These are phyloP conservation scores for Pseudomonodictys pantanalensis DNA, from an alignment of 495 filamentous ascomycete species.

Conservation along the genomic window DNA sequence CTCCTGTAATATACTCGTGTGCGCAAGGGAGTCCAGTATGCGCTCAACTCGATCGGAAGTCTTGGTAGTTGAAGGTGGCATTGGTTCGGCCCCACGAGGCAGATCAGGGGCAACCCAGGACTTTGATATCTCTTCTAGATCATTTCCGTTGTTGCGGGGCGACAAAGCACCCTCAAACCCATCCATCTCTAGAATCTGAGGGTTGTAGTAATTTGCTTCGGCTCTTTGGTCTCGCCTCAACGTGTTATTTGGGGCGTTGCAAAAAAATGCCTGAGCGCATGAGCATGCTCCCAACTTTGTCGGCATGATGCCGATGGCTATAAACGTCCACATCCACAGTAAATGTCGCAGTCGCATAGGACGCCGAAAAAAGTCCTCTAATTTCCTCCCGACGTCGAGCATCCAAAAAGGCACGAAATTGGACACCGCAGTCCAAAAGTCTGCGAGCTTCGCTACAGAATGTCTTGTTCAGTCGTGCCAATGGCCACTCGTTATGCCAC, in stretches of 20 bases:
- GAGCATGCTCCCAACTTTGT: background rate
- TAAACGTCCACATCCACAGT: background rate
- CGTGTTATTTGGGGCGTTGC: background rate
- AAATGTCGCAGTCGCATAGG: background rate
- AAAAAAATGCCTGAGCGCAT: background rate
- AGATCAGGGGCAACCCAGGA: background rate
- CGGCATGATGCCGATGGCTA: background rate
- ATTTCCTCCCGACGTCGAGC: background rate
- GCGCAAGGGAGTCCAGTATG: background rate
- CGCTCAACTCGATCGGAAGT: background rate
- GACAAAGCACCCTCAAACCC: background rate
- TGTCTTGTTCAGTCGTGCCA: background rate
- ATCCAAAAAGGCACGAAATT: background rate
- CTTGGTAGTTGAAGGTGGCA: background rate
- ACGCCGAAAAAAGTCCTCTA: background rate
- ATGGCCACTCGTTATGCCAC: background rate
- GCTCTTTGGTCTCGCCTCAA: no score
- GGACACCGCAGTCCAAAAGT: background rate
- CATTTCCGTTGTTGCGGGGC: background rate
- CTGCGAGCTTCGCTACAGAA: background rate
- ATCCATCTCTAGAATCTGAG: background rate
- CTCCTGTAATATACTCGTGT: background rate
- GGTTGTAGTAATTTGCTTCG: background rate
- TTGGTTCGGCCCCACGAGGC: background rate
- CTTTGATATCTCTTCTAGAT: background rate